These are phyloP conservation scores for Suillus bovinus DNA, from an alignment of 768 basidiomycete species.

Conservation along the genomic window DNA sequence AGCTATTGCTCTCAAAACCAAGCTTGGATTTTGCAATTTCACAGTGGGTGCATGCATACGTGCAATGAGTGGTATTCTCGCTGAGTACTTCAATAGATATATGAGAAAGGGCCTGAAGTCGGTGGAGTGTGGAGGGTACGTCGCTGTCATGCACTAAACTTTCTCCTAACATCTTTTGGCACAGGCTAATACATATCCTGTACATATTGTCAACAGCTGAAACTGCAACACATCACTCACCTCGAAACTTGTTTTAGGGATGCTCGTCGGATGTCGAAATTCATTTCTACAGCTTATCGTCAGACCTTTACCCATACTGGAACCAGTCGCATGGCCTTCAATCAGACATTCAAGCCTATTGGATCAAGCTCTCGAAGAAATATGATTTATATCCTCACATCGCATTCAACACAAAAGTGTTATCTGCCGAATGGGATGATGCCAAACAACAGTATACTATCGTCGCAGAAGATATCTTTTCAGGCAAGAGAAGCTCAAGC, in stretches of 20 bases:
- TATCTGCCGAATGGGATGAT: slow-evolving; percentile 46
- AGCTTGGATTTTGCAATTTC: slow-evolving; percentile 40
- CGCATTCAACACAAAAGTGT: slow-evolving; percentile 44
- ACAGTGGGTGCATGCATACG: slow-evolving; percentile 32
- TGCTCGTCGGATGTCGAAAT: slow-evolving; percentile 44
- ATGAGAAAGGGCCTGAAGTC: slow-evolving; percentile 43
- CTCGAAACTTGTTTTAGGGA: slow-evolving; percentile 30
- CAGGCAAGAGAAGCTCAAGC: slow-evolving; percentile 29
- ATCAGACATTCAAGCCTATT: slow-evolving; percentile 44
- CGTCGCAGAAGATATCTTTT: slow-evolving; percentile 29
- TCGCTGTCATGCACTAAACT: slow-evolving; percentile 5
- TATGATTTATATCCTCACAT: slow-evolving; percentile 43
- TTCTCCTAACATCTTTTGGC: not conserved
- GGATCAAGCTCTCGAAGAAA: slow-evolving; percentile 41
- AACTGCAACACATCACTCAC: not conserved
- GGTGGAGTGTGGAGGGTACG: slow-evolving; percentile 57
- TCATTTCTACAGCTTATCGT: slow-evolving; percentile 46
- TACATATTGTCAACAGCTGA: not conserved
- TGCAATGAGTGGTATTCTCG: not conserved
- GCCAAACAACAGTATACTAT: slow-evolving; percentile 38
- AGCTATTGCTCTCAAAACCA: slow-evolving; percentile 44
- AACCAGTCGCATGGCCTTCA: slow-evolving; percentile 40
- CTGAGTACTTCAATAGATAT: slow-evolving; percentile 37
- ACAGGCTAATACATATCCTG: slow-evolving; percentile 32
- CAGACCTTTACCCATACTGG: slow-evolving; percentile 50